A percentile compares a stretch with the other conserved stretches of the same genome.
Evolutionary conservation across 2,329 filamentous ascomycete genomes (phyloP).

Genomic region (Cladosporium cucumerinum): DNA sequence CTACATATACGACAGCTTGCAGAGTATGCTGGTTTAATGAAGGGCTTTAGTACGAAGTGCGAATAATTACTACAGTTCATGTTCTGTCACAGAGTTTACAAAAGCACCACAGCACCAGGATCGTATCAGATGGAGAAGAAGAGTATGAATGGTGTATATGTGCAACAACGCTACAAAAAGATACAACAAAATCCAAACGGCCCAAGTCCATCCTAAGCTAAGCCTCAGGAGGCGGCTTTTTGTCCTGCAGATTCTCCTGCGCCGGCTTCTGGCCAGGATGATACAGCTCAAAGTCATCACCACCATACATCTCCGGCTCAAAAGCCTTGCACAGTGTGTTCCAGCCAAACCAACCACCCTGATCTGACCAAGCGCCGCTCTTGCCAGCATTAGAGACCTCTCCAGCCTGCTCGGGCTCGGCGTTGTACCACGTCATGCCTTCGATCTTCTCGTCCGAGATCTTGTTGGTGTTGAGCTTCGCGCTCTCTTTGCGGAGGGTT

Average conservation of each 20-base stretch:
- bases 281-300: slow-evolving; percentile 19
- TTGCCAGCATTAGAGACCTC: slow-evolving; percentile 21
- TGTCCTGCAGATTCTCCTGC: slow-evolving; percentile 12
- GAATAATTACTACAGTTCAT: background rate
- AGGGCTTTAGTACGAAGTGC: background rate
- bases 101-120: background rate
- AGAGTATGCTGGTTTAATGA: background rate
- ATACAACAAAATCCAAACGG: background rate
- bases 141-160: background rate
- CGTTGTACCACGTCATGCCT: slow-evolving; percentile 28
- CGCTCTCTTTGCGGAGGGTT: slow-evolving; percentile 23
- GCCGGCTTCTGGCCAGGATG: slow-evolving; percentile 18
- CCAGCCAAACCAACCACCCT: slow-evolving; percentile 31
- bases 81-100: background rate
- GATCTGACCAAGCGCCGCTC: slow-evolving; percentile 30
- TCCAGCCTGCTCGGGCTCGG: slow-evolving; percentile 23
- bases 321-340: slow-evolving; percentile 24
- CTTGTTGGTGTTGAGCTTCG: slow-evolving; percentile 16
- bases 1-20: background rate
- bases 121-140: background rate
- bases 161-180: background rate
- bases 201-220: background rate
- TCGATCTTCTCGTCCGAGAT: slow-evolving; percentile 25
- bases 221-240: slow-evolving; percentile 4
- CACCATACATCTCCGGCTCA: slow-evolving; percentile 23